Percentiles rank a stretch among this genome's conserved stretches.
Evolutionary conservation across 371 early-diverging fungal genomes (phyloP).

Genomic region (Rhizopus sp.): DNA sequence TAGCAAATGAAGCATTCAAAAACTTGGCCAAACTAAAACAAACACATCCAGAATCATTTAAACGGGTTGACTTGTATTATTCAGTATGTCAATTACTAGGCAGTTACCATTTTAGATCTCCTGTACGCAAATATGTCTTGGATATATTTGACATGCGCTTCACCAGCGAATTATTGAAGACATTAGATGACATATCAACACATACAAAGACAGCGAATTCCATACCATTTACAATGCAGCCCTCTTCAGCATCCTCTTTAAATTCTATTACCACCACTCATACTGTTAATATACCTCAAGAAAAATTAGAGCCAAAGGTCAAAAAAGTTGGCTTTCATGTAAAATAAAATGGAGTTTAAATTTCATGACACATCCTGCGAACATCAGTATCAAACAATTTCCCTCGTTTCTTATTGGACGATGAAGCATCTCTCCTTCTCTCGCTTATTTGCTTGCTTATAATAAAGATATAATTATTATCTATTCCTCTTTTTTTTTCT

Average conservation of each 20-base stretch:
- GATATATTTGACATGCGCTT: constrained; percentile 80
- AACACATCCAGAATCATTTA: constrained; percentile 63
- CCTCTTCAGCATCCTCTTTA: constrained; percentile 4
- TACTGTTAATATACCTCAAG: constrained; percentile 18
- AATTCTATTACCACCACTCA: constrained; percentile 5
- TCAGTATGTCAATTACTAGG: constrained; percentile 65
- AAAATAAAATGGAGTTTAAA: background rate
- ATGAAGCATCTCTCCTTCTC: constrained; percentile 1
- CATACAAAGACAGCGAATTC: constrained; percentile 1
- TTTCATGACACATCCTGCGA: constrained; percentile 1
- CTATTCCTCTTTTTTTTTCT: constrained; percentile 11
- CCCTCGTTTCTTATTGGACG: constrained; percentile 2
- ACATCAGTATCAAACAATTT: constrained; percentile 1
- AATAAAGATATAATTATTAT: background rate
- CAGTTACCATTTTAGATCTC: constrained; percentile 73
- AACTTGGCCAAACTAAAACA: constrained; percentile 56
- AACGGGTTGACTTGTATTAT: constrained; percentile 57
- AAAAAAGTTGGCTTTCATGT: background rate
- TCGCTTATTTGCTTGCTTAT: background rate
- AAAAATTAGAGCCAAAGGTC: constrained; percentile 22
- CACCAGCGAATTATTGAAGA: constrained; percentile 37
- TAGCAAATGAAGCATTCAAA: constrained; percentile 79
- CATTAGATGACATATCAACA: constrained; percentile 32
- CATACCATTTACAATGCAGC: constrained; percentile 10
- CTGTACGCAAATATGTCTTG: constrained; percentile 75